Base-by-base conservation (phyloP, 805 yeast species). In the Candida railenensis region DNA sequence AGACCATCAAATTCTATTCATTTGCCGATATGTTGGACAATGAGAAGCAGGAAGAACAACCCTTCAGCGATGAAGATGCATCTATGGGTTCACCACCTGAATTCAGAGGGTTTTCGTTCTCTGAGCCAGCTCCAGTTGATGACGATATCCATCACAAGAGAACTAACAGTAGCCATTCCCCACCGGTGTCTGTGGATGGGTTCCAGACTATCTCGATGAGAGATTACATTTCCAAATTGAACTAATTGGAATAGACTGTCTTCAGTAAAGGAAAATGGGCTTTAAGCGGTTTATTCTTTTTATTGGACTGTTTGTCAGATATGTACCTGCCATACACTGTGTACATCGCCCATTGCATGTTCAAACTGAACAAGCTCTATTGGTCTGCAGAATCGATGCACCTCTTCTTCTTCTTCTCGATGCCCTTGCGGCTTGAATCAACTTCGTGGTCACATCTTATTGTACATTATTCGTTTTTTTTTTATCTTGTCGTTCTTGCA, bases 1-100 rank as follows among this genome's bases (percentile, higher is more conserved):
- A 53, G n/a, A 59, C 66, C 7, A 59, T 65, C 33, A 62, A 64
- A 30, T 65, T 56, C 42, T 65, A 61, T 48, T 61, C 66, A n/a
- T 65, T 55, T 51, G 68, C 67, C 2, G 69, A 65, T 28, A 58
- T 64, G 52, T 44, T 61, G 11, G 53, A 53, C 32, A 54, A 59
- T 37, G 66, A 63, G 43, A 48, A 46, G 18, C 48, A 49, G 20
- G 43, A 36, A 3, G 53, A 53, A 39, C 28, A 37, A n/a, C 18
- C 15, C 30, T 9, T 15, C 9, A 4, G 4, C 22, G 19, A 15
- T 8, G 19, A 15, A 15, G 39, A 36, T 7, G 39, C 12, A 12
- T 20, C 21, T 12, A 8, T 9, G 21, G 21, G 14, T 2, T 40
- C 44, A 5, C 22, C 48, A 22, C 40, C 48, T 11, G 14, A 37